Percentiles rank a stretch among this genome's conserved stretches.
phyloP scores from a whole-genome alignment of 2,329 filamentous ascomycete genomes.

The Hortaea werneckii region DNA sequence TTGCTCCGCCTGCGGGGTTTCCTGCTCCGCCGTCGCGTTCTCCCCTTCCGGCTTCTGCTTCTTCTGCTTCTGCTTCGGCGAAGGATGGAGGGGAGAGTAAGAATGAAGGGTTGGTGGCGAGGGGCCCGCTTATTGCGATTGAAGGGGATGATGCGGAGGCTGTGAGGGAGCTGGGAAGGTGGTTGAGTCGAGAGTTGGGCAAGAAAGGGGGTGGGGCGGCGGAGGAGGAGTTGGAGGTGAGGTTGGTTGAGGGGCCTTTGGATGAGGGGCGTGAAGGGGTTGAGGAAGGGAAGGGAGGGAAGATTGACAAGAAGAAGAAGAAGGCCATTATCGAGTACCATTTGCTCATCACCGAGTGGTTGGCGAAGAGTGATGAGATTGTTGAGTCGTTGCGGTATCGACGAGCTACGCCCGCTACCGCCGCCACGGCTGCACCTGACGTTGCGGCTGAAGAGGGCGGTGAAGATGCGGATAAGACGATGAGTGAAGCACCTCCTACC shows the following conservation, averaged over 20 bases:
- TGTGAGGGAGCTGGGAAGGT: conserved; percentile 54
- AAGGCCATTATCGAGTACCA: conserved; percentile 40
- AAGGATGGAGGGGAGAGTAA: no score
- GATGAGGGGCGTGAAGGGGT: conserved; percentile 25
- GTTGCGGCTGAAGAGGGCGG: not conserved
- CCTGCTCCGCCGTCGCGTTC: conserved; percentile 9
- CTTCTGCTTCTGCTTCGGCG: no score
- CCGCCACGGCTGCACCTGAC: not conserved
- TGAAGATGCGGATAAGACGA: conserved; percentile 12
- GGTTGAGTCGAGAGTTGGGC: conserved; percentile 46
- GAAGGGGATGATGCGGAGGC: conserved; percentile 62
- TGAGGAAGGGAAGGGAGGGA: no score
- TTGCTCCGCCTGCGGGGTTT: conserved; percentile 56
- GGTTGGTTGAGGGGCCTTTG: conserved; percentile 40
- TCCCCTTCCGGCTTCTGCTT: no score
- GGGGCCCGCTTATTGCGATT: conserved; percentile 74
- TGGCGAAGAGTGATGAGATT: conserved; percentile 63
- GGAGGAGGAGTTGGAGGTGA: conserved; percentile 42
- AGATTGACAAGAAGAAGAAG: conserved; percentile 1
- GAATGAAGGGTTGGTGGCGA: conserved; percentile 22
- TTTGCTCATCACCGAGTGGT: conserved; percentile 58
- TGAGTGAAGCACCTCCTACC: conserved; percentile 11
- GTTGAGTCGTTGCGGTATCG: conserved; percentile 27
- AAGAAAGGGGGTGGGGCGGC: conserved; percentile 17
- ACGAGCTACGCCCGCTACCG: no score